Conservation (phyloP, 106 monocot genomes). For the Hemerocallis citrina region DNA sequence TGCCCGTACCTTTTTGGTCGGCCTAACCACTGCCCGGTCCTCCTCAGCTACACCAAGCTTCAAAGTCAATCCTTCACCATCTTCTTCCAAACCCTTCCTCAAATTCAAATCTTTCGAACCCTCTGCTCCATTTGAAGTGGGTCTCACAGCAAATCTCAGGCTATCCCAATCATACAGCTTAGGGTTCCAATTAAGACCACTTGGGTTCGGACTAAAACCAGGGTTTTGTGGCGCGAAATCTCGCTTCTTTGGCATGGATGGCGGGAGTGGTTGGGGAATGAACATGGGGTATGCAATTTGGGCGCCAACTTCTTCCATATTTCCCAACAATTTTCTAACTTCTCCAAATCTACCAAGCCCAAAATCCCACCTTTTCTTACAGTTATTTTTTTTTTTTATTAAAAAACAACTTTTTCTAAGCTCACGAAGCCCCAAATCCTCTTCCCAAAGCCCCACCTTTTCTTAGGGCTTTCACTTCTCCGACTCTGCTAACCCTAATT, state of each 20-base stretch:
- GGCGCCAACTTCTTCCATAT: constrained; percentile 44
- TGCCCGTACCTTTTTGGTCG: constrained; percentile 41
- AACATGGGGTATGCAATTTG: constrained; percentile 45
- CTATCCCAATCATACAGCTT: constrained; percentile 46
- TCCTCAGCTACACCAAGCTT: constrained; percentile 28
- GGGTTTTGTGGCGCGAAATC: constrained; percentile 26
- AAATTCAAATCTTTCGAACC: not conserved
- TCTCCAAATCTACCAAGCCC: not conserved
- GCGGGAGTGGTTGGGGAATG: constrained; percentile 27
- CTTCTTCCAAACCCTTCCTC: not conserved
- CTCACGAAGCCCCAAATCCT: too few species aligned
- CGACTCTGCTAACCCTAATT: not conserved
- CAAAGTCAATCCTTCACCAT: constrained; percentile 21
- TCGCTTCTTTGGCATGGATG: constrained; percentile 27
- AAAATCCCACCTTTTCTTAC: too few species aligned
- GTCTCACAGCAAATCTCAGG: constrained; percentile 25
- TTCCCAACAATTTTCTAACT: not conserved
- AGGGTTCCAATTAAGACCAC: constrained; percentile 38
- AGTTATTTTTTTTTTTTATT: too few species aligned
- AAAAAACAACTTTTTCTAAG: too few species aligned
- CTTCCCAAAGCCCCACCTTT: too few species aligned
- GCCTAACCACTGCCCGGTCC: constrained; percentile 18
- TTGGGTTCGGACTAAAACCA: not conserved
- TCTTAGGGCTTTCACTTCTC: not conserved
- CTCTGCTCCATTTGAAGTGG: constrained; percentile 13